Conservation (phyloP, 495 filamentous ascomycete genomes). For the Usnea hakonensis region DNA sequence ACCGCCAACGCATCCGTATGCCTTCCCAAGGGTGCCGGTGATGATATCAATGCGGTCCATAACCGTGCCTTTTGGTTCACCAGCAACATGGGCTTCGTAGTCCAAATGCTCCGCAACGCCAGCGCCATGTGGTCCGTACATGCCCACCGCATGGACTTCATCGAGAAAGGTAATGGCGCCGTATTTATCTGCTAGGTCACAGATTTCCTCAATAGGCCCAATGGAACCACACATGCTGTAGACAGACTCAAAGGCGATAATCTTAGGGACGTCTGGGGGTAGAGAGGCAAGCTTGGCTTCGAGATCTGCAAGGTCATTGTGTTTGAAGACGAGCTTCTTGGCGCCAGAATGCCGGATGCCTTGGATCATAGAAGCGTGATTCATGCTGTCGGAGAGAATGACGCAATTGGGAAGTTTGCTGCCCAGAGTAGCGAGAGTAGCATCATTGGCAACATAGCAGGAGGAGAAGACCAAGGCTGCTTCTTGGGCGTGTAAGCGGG, state of each 20-base stretch:
- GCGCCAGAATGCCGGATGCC: conserved; percentile 95
- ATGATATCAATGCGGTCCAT: conserved; percentile 97
- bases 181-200: conserved; percentile 93
- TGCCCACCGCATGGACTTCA: conserved; percentile 96
- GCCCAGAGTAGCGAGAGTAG: conserved; percentile 89
- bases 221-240: conserved; percentile 99
- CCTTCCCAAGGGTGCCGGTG: conserved; percentile 93
- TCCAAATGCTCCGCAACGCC: conserved; percentile 97
- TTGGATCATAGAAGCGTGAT: conserved; percentile 99
- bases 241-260: conserved; percentile 96
- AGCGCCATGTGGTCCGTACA: conserved; percentile 95
- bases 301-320: conserved; percentile 86
- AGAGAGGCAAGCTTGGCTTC: conserved; percentile 86
- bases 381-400: conserved; percentile 87
- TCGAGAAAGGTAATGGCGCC: conserved; percentile 95
- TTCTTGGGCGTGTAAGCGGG: conserved; percentile 87
- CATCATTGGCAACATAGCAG: conserved; percentile 97
- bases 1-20: conserved; percentile 94
- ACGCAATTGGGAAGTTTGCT: conserved; percentile 96
- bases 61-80: conserved; percentile 68
- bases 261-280: conserved; percentile 78
- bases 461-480: conserved; percentile 89
- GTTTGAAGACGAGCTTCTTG: conserved; percentile 96
- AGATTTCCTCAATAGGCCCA: conserved; percentile 90
- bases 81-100: conserved; percentile 56